Conservation (phyloP, 176 grass and related monocot species). For the Ananas comosus region DNA sequence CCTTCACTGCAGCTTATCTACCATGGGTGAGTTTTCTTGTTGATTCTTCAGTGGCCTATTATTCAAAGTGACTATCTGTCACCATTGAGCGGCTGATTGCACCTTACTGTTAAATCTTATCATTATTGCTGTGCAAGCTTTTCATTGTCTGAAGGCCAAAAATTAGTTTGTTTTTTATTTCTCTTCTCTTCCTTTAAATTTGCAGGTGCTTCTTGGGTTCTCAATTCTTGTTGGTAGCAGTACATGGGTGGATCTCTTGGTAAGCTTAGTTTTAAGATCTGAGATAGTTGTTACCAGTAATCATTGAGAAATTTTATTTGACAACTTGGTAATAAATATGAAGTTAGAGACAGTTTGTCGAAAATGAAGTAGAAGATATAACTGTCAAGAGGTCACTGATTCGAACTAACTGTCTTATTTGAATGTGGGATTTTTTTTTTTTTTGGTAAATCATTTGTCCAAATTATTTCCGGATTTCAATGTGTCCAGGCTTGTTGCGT, state of each 20-base stretch:
- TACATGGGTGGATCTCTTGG: slow-evolving; percentile 97
- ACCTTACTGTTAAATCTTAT: not conserved
- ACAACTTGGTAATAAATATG: too few species aligned
- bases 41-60: too few species aligned
- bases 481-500: not conserved
- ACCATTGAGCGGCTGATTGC: too few species aligned
- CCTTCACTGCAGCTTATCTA: slow-evolving; percentile 93
- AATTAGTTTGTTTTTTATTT: not conserved
- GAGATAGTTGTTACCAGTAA: not conserved
- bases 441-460: too few species aligned
- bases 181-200: slow-evolving; percentile 9
- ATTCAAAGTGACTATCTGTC: too few species aligned
- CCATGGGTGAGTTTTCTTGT: slow-evolving; percentile 59
- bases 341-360: too few species aligned
- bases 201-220: slow-evolving; percentile 88
- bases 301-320: too few species aligned
- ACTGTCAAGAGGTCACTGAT: too few species aligned
- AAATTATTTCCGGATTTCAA: not conserved
- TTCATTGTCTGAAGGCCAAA: not conserved
- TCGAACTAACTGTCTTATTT: too few species aligned
- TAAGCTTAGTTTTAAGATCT: slow-evolving; percentile 28
- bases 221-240: slow-evolving; percentile 97
- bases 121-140: not conserved
- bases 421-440: too few species aligned
- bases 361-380: too few species aligned